These are phyloP conservation scores for Primulina huaijiensis DNA, from an alignment of 257 asterid genomes.

Conservation along the genomic window DNA sequence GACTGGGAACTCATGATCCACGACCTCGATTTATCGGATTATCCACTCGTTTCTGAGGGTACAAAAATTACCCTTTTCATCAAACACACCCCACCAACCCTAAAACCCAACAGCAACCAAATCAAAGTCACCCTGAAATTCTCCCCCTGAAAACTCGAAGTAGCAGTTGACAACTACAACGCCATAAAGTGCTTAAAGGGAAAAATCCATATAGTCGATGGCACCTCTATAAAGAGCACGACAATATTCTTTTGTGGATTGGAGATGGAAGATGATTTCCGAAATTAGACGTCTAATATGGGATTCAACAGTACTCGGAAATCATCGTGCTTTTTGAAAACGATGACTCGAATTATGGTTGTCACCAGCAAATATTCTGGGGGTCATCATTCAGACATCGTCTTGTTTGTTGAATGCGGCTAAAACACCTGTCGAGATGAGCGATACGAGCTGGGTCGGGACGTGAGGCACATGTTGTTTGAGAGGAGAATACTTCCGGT, in stretches of 20 bases:
- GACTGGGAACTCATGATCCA: conserved; percentile 59
- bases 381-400: conserved; percentile 54
- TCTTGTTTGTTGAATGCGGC: conserved; percentile 57
- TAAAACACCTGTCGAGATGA: conserved; percentile 52
- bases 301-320: conserved; percentile 41
- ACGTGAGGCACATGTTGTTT: conserved; percentile 44
- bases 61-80: conserved; percentile 41
- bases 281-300: conserved; percentile 40
- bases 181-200: conserved; percentile 69
- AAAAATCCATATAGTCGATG: conserved; percentile 67
- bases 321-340: conserved; percentile 44
- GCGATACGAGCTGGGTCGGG: conserved; percentile 46
- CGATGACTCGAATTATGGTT: conserved; percentile 24
- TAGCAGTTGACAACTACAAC: conserved; percentile 48
- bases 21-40: conserved; percentile 58
- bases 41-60: conserved; percentile 50
- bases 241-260: conserved; percentile 41
- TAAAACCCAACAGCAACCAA: conserved; percentile 12
- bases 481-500: conserved; percentile 45
- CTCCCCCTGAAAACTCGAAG: conserved; percentile 38
- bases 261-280: conserved; percentile 56
- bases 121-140: conserved; percentile 41
- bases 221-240: conserved; percentile 62
- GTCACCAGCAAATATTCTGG: conserved; percentile 41
- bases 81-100: background rate